Base-by-base conservation (phyloP, 108 stramenopile species). In the Hondaea fermentalgiana region DNA sequence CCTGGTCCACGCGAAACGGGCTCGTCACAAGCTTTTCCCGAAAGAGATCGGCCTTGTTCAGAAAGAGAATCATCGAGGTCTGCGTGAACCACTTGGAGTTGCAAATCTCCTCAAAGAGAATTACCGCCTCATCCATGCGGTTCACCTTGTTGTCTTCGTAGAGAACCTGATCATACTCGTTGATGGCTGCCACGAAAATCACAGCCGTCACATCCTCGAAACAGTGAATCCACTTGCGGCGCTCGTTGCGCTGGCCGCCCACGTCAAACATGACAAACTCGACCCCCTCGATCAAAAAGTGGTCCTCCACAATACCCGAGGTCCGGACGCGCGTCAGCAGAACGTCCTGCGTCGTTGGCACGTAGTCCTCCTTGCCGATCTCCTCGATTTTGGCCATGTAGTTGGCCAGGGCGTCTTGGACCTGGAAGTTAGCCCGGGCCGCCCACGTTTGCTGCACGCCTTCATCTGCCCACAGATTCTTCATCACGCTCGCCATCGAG, bases 181-280 rank as follows among this genome's bases (percentile, higher is more conserved):
- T 95, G 42, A 99, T 93, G 44, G 98, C 97, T 10, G 97, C 98
- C 44, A 99, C 98, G 92, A 98, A 99, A 88, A 99, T 98, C 72
- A 99, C 97, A 19, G 98, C 98, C 69, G 97, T 98, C 45, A 99
- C 98, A 43, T 96, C 93, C 89, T 98, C 97, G 89, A 98, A 93
- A 87, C 91, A 92, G 89, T 93, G 93, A 25, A 93, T 93, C 94
- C 94, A 94, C 91, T 94, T 94, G 44, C 91, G 89, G 14, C 94
- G 90, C 91, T 94, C 94, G 60, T 93, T 93, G 45, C 94, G 91
- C 93, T 94, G 94, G 29, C 94, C 94, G 45, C 94, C 94, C 21
- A 94, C 94, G 88, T 93, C 94, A 60, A 98, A 98, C 95, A 99
- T 96, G 91, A 97, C 98, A 90, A 98, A 98, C 21, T 97, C 94